Conservation (phyloP, 31 red algal species). For the Porphyra umbilicalis region DNA sequence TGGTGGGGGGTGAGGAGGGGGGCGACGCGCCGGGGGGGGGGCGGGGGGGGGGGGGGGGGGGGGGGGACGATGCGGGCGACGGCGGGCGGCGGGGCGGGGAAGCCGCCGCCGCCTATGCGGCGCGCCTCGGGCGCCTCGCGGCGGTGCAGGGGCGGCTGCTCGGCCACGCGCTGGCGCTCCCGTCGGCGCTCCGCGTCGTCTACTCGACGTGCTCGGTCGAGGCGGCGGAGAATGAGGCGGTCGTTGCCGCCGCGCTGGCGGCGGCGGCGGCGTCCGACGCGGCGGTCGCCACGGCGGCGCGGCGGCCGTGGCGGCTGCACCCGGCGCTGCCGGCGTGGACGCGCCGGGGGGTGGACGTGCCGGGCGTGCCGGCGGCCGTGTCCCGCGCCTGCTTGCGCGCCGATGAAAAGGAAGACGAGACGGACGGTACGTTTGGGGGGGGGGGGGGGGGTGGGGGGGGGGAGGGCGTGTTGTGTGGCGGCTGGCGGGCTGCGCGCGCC, state of each 20-base stretch:
- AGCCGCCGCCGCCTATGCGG: background rate
- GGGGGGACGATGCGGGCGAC: background rate
- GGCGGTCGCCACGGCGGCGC: background rate
- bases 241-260: constrained; percentile 54
- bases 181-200: constrained; percentile 22
- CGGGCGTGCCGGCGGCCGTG: background rate
- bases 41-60: background rate
- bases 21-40: background rate
- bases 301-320: background rate
- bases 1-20: background rate
- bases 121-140: constrained; percentile 3
- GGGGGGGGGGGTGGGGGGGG: background rate
- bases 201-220: constrained; percentile 93
- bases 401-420: background rate
- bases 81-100: background rate
- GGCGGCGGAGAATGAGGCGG: constrained; percentile 87
- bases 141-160: constrained; percentile 3
- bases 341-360: background rate
- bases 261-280: background rate
- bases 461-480: background rate
- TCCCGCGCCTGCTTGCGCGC: background rate
- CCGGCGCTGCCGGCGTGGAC: background rate
- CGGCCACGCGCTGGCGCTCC: constrained; percentile 7
- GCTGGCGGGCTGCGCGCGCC: background rate
- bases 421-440: background rate